phyloP scores from a whole-genome alignment of 2,329 filamentous ascomycete species.

The Cladosporium sp. region DNA sequence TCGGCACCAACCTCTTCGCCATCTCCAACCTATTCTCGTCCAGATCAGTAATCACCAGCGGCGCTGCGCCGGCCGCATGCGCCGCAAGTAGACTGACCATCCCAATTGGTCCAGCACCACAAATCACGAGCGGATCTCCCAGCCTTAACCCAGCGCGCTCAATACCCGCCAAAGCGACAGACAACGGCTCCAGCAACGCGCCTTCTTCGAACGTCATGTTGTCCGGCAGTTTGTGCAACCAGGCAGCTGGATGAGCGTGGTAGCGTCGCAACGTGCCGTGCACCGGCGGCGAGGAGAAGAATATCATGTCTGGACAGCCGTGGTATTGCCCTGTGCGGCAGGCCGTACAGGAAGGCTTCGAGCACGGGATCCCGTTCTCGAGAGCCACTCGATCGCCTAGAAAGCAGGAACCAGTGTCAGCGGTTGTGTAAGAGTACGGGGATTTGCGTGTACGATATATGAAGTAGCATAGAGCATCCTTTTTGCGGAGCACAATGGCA shows the following conservation, averaged over 20 bases:
- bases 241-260: slow-evolving; percentile 36
- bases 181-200: slow-evolving; percentile 52
- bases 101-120: slow-evolving; percentile 43
- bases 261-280: slow-evolving; percentile 37
- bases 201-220: slow-evolving; percentile 46
- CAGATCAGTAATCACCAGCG: slow-evolving; percentile 49
- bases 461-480: slow-evolving; percentile 14
- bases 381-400: slow-evolving; percentile 39
- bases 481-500: neutral
- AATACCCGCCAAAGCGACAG: slow-evolving; percentile 50
- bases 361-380: slow-evolving; percentile 38
- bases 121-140: slow-evolving; percentile 44
- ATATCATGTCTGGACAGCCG: slow-evolving; percentile 34
- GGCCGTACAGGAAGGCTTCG: slow-evolving; percentile 31
- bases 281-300: slow-evolving; percentile 37
- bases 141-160: slow-evolving; percentile 43
- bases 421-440: neutral
- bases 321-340: slow-evolving; percentile 38
- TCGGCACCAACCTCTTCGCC: slow-evolving; percentile 41
- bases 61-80: slow-evolving; percentile 47
- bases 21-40: slow-evolving; percentile 44
- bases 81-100: slow-evolving; percentile 46
- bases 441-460: slow-evolving; percentile 29
- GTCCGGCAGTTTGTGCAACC: slow-evolving; percentile 42
- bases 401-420: neutral